Conservation (phyloP, 768 basidiomycete species). For the Suillus subalutaceus region DNA sequence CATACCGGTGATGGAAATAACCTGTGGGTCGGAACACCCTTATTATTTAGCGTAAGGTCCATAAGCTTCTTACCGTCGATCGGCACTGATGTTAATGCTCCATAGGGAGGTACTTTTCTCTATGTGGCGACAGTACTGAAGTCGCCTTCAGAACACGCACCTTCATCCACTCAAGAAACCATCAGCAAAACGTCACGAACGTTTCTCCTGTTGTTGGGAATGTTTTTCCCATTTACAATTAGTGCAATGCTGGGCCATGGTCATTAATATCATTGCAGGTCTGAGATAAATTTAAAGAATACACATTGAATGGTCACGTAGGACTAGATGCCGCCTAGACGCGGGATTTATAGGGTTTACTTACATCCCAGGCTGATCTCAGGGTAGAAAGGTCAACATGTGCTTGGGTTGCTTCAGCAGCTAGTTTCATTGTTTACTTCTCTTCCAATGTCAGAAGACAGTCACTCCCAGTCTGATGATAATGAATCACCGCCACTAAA, state of each 20-base stretch:
- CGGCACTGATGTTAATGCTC: neutral
- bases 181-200: conserved; percentile 51
- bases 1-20: conserved; percentile 44
- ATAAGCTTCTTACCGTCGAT: neutral
- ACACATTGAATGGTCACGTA: neutral
- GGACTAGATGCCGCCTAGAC: neutral
- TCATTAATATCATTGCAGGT: conserved; percentile 31
- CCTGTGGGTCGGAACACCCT: conserved; percentile 69
- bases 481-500: conserved; percentile 37
- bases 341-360: neutral
- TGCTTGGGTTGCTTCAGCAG: neutral
- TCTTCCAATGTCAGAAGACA: neutral
- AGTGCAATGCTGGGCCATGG: conserved; percentile 64
- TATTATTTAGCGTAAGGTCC: conserved; percentile 81
- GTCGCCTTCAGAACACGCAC: conserved; percentile 57
- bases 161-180: conserved; percentile 36
- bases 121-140: conserved; percentile 94
- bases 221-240: conserved; percentile 69
- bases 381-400: neutral
- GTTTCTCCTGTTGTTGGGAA: conserved; percentile 61
- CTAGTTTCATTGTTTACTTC: neutral
- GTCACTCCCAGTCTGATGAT: conserved; percentile 21
- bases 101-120: conserved; percentile 88
- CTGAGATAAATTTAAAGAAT: conserved; percentile 3
- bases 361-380: neutral